Evolutionary conservation across 1,284 basidiomycete genomes (phyloP).

Genomic region (Papiliotrema fonsecae): DNA sequence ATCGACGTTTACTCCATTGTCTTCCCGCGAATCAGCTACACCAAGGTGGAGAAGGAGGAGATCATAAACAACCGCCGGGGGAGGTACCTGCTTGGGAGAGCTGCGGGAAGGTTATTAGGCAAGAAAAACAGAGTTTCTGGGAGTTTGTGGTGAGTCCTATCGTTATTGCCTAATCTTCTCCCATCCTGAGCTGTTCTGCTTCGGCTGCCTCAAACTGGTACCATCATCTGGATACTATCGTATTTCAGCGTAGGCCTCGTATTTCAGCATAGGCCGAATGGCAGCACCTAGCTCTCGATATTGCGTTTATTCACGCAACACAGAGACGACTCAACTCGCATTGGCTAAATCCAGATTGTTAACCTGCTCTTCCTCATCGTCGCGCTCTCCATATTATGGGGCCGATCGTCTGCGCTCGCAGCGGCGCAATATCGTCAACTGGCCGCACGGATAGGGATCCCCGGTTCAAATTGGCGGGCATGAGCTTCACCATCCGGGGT

Average conservation of each 20-base stretch:
- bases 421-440: conserved; percentile 70
- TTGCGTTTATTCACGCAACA: too few relatives aligned
- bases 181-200: neutral
- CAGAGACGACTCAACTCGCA: too few relatives aligned
- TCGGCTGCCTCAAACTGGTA: neutral
- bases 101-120: conserved; percentile 72
- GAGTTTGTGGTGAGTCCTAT: conserved; percentile 67
- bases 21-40: conserved; percentile 43
- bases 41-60: conserved; percentile 2
- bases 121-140: conserved; percentile 76
- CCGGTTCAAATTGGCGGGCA: conserved; percentile 27
- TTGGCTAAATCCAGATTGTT: conserved; percentile 47
- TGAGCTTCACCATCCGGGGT: too few relatives aligned
- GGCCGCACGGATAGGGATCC: conserved; percentile 66
- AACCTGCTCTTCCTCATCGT: conserved; percentile 67
- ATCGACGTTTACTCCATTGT: conserved; percentile 78
- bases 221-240: too few relatives aligned
- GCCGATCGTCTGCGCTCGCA: conserved; percentile 63
- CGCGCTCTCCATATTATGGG: conserved; percentile 61
- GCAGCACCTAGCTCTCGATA: too few relatives aligned
- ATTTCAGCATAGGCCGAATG: too few relatives aligned
- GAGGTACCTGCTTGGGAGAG: conserved; percentile 82
- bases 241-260: too few relatives aligned
- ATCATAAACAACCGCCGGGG: conserved; percentile 44
- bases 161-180: neutral